Conservation (phyloP, 73 alveolate genomes). For the Tetrahymena malaccensis region DNA sequence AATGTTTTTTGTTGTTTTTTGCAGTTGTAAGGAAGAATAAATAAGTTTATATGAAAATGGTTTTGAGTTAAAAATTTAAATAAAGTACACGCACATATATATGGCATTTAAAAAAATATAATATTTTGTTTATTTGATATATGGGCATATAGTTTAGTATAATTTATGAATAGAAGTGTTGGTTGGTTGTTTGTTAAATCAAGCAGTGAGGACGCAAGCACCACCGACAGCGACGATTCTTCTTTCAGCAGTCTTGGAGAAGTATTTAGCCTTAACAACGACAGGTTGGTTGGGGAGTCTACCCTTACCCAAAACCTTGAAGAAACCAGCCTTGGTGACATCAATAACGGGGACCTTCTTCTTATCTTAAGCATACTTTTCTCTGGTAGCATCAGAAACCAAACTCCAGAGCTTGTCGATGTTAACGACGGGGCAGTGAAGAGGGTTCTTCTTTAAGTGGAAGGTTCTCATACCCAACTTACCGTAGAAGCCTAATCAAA, state of each 20-base stretch:
- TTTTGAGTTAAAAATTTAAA: background rate
- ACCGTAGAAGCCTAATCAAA: constrained; percentile 28
- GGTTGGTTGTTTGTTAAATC: constrained; percentile 19
- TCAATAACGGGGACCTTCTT: constrained; percentile 90
- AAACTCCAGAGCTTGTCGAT: constrained; percentile 89
- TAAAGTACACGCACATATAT: background rate
- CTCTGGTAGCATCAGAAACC: constrained; percentile 90
- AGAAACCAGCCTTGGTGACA: constrained; percentile 95
- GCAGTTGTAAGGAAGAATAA: background rate
- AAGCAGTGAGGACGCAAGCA: constrained; percentile 92
- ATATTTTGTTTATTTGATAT: background rate
- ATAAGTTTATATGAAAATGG: background rate
- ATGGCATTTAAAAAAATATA: background rate
- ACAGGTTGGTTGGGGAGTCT: constrained; percentile 86
- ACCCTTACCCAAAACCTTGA: constrained; percentile 95
- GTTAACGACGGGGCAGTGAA: constrained; percentile 80
- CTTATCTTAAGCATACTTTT: constrained; percentile 69
- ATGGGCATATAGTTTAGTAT: background rate
- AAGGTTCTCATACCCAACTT: constrained; percentile 92
- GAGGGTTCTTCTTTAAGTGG: constrained; percentile 93
- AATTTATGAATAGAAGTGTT: background rate
- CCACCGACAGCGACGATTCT: constrained; percentile 98
- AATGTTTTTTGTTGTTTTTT: no score
- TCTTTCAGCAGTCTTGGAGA: constrained; percentile 92
- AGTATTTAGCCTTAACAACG: constrained; percentile 89